A percentile compares a stretch with the other conserved stretches of the same genome.
Evolutionary conservation across 805 yeast species (phyloP).

Genomic region (Kluyveromyces starmeri): DNA sequence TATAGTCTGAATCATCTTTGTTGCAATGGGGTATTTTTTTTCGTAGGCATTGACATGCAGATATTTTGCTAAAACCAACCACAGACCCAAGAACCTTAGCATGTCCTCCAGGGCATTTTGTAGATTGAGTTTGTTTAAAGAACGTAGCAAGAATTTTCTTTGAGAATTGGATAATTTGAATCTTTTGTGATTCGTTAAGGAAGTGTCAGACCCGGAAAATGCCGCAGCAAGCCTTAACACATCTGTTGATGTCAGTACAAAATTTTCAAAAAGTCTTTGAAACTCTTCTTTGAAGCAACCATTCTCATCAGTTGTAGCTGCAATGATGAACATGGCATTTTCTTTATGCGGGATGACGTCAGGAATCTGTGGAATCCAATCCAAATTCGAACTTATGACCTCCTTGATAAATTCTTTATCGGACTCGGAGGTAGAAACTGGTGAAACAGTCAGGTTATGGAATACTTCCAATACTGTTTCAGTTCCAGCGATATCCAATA

Average conservation of each 20-base stretch:
- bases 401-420: constrained; percentile 4
- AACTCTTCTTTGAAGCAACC: constrained; percentile 2
- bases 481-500: constrained; percentile 2
- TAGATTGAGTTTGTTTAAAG: constrained; percentile 1
- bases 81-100: constrained; percentile 5
- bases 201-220: constrained; percentile 5
- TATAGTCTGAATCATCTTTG: constrained; percentile 2
- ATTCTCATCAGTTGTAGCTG: background rate
- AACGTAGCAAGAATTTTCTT: constrained; percentile 2
- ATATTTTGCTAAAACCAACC: constrained; percentile 6
- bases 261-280: background rate
- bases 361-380: constrained; percentile 2
- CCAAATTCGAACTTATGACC: background rate
- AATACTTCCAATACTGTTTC: constrained; percentile 3
- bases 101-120: constrained; percentile 3
- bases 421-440: constrained; percentile 2
- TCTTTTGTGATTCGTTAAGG: constrained; percentile 4
- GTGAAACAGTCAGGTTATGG: constrained; percentile 3
- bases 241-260: constrained; percentile 4
- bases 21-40: constrained; percentile 4
- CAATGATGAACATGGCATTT: constrained; percentile 2
- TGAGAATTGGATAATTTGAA: constrained; percentile 5
- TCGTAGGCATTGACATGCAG: constrained; percentile 5
- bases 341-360: constrained; percentile 5
- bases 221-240: constrained; percentile 6